Evolutionary conservation across 2,329 filamentous ascomycete species (phyloP), one percentile per base, ranked within the genome.

Genomic region (Colletotrichum sp.): DNA sequence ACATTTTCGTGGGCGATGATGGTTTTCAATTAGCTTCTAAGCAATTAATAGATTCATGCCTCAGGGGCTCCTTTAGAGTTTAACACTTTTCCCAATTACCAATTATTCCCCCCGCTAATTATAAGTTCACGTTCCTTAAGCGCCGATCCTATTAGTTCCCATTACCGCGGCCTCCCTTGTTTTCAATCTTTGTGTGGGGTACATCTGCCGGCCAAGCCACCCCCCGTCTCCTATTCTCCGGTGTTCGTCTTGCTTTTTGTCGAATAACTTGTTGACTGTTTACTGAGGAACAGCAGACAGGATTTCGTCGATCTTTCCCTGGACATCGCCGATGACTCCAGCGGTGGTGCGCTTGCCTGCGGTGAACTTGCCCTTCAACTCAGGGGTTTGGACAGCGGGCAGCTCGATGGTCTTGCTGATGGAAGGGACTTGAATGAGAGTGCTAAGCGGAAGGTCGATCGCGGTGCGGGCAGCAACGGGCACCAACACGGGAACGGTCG

Each of bases 21-120:
- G 24, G 44, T 36, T 30, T 49, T 21, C 39, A 39, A 59, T 72
- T 57, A 57, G 32, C 57, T 66, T 52, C 36, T 24, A 28, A n/a
- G 6, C n/a, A 65, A 73, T 73, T 30, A 68, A 65, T 26, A 60
- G 55, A 44, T 65, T 73, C 59, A 76, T 73, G 70, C 59, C 64
- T 52, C 70, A 68, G 64, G 64, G 70, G 57, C 32, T n/a, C 15
- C 16, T 44, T 57, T 30, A 39, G 6, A 65, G 34, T 30, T 71
- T 15, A 30, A 67, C 30, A 49, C 63, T 36, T 39, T 57, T n/a
- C 28, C 24, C 21, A 30, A 30, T 44, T 65, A n/a, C 36, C 39
- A 26, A 63, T 72, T 64, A 68, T 16, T 26, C 24, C 57, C 68
- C 24, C 68, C 39, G 36, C 57, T 52, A 63, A 70, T 34, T 62